A percentile compares a stretch with the other conserved stretches of the same genome.
Conservation (phyloP, 306 rosid genomes). For the Sphenostylis stenocarpa region DNA sequence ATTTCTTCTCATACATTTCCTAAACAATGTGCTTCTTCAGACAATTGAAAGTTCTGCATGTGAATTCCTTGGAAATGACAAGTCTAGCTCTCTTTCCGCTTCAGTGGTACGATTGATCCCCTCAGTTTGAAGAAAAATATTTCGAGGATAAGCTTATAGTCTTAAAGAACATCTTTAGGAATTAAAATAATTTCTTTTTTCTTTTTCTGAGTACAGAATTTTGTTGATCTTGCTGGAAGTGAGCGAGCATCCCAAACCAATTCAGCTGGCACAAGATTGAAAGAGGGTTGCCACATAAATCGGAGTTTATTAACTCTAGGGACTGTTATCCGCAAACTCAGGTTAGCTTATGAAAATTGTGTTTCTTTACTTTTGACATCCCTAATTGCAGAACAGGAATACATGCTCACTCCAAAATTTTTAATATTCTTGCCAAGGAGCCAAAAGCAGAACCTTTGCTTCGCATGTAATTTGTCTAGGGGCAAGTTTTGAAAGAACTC, state of each 20-base stretch:
- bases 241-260: conserved; percentile 94
- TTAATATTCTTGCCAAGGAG: neutral
- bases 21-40: conserved; percentile 46
- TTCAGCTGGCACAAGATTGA: conserved; percentile 92
- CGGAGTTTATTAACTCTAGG: conserved; percentile 95
- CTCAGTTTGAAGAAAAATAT: neutral
- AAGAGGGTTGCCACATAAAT: conserved; percentile 99
- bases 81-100: conserved; percentile 87
- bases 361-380: conserved; percentile 21
- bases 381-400: conserved; percentile 1
- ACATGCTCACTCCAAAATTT: neutral
- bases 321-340: conserved; percentile 97
- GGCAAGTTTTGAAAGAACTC: neutral
- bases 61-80: conserved; percentile 88
- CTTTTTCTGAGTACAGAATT: conserved; percentile 58
- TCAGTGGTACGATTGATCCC: conserved; percentile 69
- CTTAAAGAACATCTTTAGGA: conserved; percentile 20
- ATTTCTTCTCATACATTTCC: conserved; percentile 28
- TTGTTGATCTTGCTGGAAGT: conserved; percentile 97
- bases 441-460: conserved; percentile 2
- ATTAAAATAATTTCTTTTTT: neutral
- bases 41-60: conserved; percentile 92
- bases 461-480: neutral
- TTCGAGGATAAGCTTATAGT: neutral
- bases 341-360: conserved; percentile 52